Conservation (phyloP, 495 filamentous ascomycete species). For the Trichoderma reesei region DNA sequence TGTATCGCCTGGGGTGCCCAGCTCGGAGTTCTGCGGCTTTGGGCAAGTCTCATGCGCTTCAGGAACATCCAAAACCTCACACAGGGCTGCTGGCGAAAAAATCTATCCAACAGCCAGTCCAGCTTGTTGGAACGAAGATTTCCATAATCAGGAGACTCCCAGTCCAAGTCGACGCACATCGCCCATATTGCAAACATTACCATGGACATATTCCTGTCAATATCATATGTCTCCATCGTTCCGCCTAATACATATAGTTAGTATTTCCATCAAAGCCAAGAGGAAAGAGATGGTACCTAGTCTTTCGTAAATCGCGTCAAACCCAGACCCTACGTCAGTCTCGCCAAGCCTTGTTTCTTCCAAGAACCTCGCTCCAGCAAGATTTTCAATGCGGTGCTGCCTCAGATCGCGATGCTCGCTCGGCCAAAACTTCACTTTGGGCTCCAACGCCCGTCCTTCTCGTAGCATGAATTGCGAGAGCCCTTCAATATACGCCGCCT, state of each 20-base stretch:
- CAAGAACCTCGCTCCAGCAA: neutral
- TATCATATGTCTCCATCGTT: neutral
- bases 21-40: neutral
- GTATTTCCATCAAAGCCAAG: neutral
- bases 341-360: neutral
- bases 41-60: neutral
- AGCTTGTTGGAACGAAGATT: neutral
- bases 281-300: neutral
- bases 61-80: neutral
- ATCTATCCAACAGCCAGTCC: neutral
- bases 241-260: neutral
- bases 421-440: neutral
- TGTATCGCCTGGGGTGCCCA: neutral
- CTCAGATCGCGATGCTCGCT: neutral
- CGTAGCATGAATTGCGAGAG: neutral
- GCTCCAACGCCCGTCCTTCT: neutral
- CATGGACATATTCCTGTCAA: neutral
- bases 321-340: neutral
- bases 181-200: neutral
- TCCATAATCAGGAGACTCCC: neutral
- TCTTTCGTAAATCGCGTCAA: neutral
- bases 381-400: neutral
- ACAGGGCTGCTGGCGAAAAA: neutral
- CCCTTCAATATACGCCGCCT: neutral
- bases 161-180: neutral